Conservation (phyloP, 148 eudicot genomes). For the Silene conica region DNA sequence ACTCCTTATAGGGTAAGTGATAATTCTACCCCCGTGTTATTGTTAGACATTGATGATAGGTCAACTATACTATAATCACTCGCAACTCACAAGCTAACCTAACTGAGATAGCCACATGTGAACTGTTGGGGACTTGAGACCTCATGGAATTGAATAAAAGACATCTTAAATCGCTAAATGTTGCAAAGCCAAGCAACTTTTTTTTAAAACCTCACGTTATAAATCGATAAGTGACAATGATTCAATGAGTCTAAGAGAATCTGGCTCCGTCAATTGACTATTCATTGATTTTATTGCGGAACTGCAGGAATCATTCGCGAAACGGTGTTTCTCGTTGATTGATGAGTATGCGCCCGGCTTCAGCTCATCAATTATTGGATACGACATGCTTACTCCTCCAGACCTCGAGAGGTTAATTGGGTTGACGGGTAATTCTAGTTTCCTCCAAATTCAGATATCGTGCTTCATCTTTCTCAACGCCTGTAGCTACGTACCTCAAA, state of each 20-base stretch:
- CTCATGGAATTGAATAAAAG: neutral
- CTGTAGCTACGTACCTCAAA: neutral
- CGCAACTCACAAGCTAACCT: neutral
- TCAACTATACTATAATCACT: neutral
- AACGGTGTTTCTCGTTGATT: slow-evolving; percentile 75
- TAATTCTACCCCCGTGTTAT: neutral
- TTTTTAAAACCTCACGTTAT: too few relatives aligned
- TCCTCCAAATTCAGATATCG: neutral
- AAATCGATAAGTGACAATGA: neutral
- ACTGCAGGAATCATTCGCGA: slow-evolving; percentile 68
- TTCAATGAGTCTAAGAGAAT: too few relatives aligned
- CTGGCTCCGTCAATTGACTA: neutral
- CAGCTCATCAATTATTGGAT: slow-evolving; percentile 83
- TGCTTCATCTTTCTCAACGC: neutral
- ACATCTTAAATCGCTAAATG: neutral
- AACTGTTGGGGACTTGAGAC: neutral
- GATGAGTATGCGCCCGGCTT: slow-evolving; percentile 96
- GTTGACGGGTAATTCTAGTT: slow-evolving; percentile 57
- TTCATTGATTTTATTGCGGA: neutral
- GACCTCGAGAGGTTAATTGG: slow-evolving; percentile 90
- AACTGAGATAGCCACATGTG: too few relatives aligned
- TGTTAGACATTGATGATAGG: neutral
- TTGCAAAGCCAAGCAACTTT: neutral
- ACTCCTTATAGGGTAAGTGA: slow-evolving; percentile 70
- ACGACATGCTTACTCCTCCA: slow-evolving; percentile 98